Percentiles rank a stretch among this genome's conserved stretches.
Conservation (phyloP, 2,329 filamentous ascomycete species). For the Leptosphaerulina australis region DNA sequence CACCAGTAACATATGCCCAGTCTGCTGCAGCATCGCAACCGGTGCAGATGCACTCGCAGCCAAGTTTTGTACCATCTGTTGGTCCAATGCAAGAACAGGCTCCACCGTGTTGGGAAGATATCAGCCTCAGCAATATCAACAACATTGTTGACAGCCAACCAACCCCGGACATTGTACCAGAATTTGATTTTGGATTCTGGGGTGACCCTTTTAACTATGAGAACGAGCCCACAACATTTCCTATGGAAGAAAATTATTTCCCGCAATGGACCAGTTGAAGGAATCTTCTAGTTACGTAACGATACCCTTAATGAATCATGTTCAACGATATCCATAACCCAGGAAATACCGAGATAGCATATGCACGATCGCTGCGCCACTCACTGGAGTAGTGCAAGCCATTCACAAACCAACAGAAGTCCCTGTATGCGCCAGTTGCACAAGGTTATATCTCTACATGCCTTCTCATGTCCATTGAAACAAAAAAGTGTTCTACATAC, state of each 20-base stretch:
- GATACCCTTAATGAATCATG: slow-evolving; percentile 11
- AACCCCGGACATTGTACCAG: slow-evolving; percentile 37
- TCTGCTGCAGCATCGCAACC: slow-evolving; percentile 7
- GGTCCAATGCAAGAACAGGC: slow-evolving; percentile 22
- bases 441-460: too few relatives aligned
- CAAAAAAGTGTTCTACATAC: too few relatives aligned
- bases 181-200: slow-evolving; percentile 50
- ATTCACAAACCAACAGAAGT: too few relatives aligned
- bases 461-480: too few relatives aligned
- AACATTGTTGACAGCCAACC: slow-evolving; percentile 38
- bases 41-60: slow-evolving; percentile 7
- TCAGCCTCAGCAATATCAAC: slow-evolving; percentile 44
- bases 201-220: slow-evolving; percentile 46
- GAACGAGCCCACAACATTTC: slow-evolving; percentile 33
- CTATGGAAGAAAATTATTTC: slow-evolving; percentile 29
- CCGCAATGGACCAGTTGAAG: slow-evolving; percentile 26
- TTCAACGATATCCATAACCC: too few relatives aligned
- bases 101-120: slow-evolving; percentile 40
- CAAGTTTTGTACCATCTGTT: slow-evolving; percentile 12
- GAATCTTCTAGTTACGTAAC: background rate
- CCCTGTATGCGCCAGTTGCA: too few relatives aligned
- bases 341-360: too few relatives aligned
- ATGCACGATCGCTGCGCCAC: too few relatives aligned
- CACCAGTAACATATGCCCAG: slow-evolving; percentile 14
- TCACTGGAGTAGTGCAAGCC: too few relatives aligned